These are phyloP conservation scores for Gossypium rotundifolium DNA, from an alignment of 345 rosid genomes.

Conservation along the genomic window DNA sequence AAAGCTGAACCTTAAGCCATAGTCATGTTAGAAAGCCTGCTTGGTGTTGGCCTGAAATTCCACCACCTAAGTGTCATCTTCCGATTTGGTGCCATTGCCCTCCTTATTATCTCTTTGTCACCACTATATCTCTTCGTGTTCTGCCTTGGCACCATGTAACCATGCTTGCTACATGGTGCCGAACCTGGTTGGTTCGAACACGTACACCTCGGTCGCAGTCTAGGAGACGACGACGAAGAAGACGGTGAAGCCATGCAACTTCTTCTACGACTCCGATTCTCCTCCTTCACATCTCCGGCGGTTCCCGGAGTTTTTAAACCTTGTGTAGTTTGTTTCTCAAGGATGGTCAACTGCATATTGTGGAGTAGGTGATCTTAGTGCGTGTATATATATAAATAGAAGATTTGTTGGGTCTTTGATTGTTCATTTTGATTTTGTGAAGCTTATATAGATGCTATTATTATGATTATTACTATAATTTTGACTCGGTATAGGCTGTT, in stretches of 20 bases:
- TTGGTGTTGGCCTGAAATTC: slow-evolving; percentile 49
- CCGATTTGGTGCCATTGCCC: slow-evolving; percentile 41
- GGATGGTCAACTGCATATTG: slow-evolving; percentile 5
- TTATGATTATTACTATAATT: no score
- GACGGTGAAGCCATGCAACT: not conserved
- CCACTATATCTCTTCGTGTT: slow-evolving; percentile 21
- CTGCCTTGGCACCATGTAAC: slow-evolving; percentile 34
- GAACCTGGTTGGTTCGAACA: slow-evolving; percentile 22
- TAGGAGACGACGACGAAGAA: not conserved
- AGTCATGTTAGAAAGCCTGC: slow-evolving; percentile 45
- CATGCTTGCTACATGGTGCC: slow-evolving; percentile 19
- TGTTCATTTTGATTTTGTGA: not conserved
- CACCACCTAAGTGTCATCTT: slow-evolving; percentile 43
- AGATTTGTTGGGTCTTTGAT: not conserved
- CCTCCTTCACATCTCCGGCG: not conserved
- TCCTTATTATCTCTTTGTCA: slow-evolving; percentile 34
- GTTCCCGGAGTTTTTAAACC: not conserved
- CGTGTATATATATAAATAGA: not conserved
- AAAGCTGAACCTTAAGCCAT: slow-evolving; percentile 13
- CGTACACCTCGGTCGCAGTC: slow-evolving; percentile 16
- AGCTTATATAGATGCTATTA: not conserved
- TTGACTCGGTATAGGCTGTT: not conserved
- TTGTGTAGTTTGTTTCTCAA: not conserved
- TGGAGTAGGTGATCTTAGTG: not conserved
- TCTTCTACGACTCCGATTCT: not conserved